Conservation (phyloP, 2,329 filamentous ascomycete genomes). For the Emericellopsis cladophorae region DNA sequence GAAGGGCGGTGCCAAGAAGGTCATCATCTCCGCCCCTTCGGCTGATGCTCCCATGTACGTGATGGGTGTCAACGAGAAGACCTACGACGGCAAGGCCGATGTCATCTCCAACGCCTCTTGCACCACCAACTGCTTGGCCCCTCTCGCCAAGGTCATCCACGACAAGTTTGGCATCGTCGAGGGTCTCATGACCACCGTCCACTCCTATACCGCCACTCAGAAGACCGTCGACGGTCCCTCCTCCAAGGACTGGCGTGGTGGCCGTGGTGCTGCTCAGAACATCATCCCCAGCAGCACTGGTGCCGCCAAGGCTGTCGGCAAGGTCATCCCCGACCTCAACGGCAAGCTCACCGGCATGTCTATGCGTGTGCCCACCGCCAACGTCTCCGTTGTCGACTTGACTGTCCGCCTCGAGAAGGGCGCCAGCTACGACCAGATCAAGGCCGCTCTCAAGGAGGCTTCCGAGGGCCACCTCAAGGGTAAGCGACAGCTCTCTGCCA, state of each 20-base stretch:
- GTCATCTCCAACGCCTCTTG: slow-evolving; percentile 99
- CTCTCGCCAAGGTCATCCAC: slow-evolving; percentile 97
- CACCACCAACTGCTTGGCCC: slow-evolving; percentile 99
- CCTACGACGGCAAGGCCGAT: slow-evolving; percentile 79
- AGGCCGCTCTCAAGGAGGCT: slow-evolving; percentile 78
- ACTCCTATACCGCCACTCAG: slow-evolving; percentile 99
- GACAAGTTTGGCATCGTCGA: slow-evolving; percentile 97
- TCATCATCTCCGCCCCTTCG: slow-evolving; percentile 83
- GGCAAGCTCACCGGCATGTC: slow-evolving; percentile 99
- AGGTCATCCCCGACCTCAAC: slow-evolving; percentile 96
- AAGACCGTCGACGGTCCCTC: slow-evolving; percentile 99
- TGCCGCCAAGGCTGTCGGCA: slow-evolving; percentile 99
- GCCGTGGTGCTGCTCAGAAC: slow-evolving; percentile 97
- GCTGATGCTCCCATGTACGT: slow-evolving; percentile 99
- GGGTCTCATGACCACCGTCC: slow-evolving; percentile 99
- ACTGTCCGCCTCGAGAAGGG: slow-evolving; percentile 89
- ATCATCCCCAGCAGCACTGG: slow-evolving; percentile 99
- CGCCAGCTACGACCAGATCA: slow-evolving; percentile 84
- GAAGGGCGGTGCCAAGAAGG: slow-evolving; percentile 96
- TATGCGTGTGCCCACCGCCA: slow-evolving; percentile 96
- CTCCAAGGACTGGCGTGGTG: slow-evolving; percentile 98
- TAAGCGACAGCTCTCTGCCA: slow-evolving; percentile 22
- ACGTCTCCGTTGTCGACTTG: slow-evolving; percentile 98
- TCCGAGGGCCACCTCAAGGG: slow-evolving; percentile 77
- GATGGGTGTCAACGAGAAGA: slow-evolving; percentile 96